Evolutionary conservation across 495 filamentous ascomycete species (phyloP).

Genomic region (Jackrogersella minutella): DNA sequence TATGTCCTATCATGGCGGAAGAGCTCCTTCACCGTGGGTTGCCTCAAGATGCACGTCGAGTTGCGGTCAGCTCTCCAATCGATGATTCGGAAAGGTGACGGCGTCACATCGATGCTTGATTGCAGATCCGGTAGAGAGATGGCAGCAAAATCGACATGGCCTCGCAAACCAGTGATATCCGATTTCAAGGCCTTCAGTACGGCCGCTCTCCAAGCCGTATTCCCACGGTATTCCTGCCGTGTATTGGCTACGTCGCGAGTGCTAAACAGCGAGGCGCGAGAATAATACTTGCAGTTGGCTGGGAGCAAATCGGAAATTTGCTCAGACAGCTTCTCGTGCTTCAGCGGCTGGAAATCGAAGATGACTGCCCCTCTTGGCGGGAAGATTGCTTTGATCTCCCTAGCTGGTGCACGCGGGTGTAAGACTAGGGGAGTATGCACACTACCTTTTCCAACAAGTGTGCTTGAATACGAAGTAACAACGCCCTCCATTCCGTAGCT

Average conservation of each 20-base stretch:
- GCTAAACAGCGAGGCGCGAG: constrained; percentile 15
- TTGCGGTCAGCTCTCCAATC: constrained; percentile 52
- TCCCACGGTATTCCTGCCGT: neutral
- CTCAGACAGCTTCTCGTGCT: constrained; percentile 32
- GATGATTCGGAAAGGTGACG: constrained; percentile 42
- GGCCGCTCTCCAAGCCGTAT: constrained; percentile 37
- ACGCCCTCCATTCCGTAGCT: neutral
- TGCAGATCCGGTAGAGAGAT: constrained; percentile 41
- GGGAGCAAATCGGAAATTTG: constrained; percentile 38
- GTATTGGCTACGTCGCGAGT: neutral
- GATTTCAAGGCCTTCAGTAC: constrained; percentile 26
- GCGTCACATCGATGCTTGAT: neutral
- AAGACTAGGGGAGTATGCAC: constrained; percentile 10
- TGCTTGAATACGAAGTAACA: constrained; percentile 28
- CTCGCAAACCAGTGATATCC: neutral
- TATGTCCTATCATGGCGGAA: constrained; percentile 60
- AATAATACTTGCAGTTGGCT: constrained; percentile 34
- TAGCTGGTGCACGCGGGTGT: constrained; percentile 35
- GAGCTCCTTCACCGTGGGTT: constrained; percentile 20
- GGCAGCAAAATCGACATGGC: neutral
- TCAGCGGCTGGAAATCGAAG: constrained; percentile 43
- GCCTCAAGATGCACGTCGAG: constrained; percentile 28
- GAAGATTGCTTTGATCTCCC: constrained; percentile 44
- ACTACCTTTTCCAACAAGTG: constrained; percentile 18
- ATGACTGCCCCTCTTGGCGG: constrained; percentile 32